Conservation (phyloP, 129 eudicot species). For the Erigeron canadensis region DNA sequence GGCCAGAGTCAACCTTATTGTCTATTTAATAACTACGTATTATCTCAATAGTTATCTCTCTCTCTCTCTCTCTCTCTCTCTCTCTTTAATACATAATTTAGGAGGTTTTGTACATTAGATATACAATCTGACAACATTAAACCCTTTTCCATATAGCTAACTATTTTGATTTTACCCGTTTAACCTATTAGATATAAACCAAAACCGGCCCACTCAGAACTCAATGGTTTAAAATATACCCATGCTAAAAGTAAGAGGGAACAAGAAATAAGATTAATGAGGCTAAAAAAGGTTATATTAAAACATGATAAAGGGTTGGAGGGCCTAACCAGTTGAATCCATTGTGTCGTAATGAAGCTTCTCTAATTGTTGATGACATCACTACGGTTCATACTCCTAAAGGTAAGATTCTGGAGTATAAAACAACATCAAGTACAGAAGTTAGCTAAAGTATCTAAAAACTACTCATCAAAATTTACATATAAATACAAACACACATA, state of each 20-base stretch:
- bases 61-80: too few species aligned
- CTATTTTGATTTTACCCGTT: neutral
- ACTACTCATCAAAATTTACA: too few species aligned
- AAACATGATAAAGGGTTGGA: neutral
- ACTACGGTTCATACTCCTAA: constrained; percentile 20
- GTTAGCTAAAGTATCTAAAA: constrained; percentile 16
- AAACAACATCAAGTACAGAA: constrained; percentile 10
- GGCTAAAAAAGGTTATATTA: constrained; percentile 1
- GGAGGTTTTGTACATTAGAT: neutral
- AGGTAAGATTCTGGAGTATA: constrained; percentile 22
- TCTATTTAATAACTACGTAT: neutral
- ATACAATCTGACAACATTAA: neutral
- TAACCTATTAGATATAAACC: neutral
- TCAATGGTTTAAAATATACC: neutral
- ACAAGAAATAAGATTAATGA: neutral
- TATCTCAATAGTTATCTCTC: neutral
- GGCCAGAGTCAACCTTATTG: neutral
- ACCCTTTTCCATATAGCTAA: neutral
- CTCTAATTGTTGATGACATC: constrained; percentile 26
- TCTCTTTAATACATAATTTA: too few species aligned
- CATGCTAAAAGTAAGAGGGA: neutral
- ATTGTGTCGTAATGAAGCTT: constrained; percentile 37
- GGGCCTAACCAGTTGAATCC: constrained; percentile 53
- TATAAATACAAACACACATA: too few species aligned
- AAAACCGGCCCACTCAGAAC: neutral